These are phyloP conservation scores for Diaporthe ilicicola DNA, from an alignment of 2,329 filamentous ascomycete genomes.

Conservation along the genomic window DNA sequence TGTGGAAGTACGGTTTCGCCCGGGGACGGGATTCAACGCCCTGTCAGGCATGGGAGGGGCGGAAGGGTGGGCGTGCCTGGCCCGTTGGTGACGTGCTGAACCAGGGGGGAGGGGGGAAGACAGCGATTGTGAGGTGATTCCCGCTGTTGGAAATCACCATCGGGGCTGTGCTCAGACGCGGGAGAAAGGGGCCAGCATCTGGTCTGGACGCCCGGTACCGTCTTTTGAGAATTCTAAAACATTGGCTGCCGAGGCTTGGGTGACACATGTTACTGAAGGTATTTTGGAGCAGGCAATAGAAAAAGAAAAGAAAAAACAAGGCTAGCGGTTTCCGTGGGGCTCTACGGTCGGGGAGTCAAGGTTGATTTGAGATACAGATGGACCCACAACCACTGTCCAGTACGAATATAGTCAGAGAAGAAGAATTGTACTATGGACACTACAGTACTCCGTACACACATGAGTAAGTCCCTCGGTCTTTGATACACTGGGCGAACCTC, in stretches of 20 bases:
- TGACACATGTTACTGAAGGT: not conserved
- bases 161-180: conserved; percentile 3
- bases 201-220: not conserved
- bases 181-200: conserved; percentile 5
- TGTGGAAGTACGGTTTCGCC: too few relatives aligned
- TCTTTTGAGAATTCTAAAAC: not conserved
- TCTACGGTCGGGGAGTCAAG: not conserved
- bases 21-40: not conserved
- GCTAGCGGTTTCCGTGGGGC: not conserved
- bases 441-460: not conserved
- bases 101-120: not conserved
- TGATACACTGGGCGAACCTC: too few relatives aligned
- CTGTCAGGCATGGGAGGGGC: not conserved
- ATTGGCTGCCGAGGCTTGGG: not conserved
- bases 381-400: not conserved
- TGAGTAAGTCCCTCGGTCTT: not conserved
- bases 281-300: not conserved
- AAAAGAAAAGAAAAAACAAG: not conserved
- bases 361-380: conserved; percentile 14
- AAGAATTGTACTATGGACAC: not conserved
- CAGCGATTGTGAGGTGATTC: not conserved
- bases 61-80: not conserved
- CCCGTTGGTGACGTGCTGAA: not conserved
- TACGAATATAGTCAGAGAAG: not conserved
- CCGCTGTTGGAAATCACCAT: not conserved